Conservation (phyloP, 2,329 filamentous ascomycete genomes). For the Arachnopeziza araneosa region DNA sequence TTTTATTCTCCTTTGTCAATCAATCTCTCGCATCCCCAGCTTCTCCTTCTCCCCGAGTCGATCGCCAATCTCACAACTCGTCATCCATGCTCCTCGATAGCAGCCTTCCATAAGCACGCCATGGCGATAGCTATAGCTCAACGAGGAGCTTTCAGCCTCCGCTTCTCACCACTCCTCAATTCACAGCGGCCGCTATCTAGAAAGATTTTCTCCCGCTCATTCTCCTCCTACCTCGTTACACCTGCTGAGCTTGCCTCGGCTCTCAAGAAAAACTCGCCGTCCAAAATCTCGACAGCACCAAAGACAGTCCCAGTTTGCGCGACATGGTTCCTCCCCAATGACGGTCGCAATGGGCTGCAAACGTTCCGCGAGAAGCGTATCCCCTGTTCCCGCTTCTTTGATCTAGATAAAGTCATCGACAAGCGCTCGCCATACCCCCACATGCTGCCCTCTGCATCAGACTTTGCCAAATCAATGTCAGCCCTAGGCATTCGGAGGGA, state of each 20-base stretch:
- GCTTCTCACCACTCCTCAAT: slow-evolving; percentile 12
- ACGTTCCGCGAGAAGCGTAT: slow-evolving; percentile 80
- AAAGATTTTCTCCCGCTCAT: slow-evolving; percentile 38
- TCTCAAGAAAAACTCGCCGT: slow-evolving; percentile 74
- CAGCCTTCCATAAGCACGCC: slow-evolving; percentile 17
- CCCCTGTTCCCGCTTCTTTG: slow-evolving; percentile 89
- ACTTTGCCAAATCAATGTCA: slow-evolving; percentile 84
- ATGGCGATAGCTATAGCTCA: slow-evolving; percentile 26
- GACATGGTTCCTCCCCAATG: slow-evolving; percentile 94
- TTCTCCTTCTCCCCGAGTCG: not conserved
- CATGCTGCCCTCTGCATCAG: slow-evolving; percentile 80
- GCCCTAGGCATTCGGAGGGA: slow-evolving; percentile 80
- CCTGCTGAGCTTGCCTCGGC: slow-evolving; percentile 77
- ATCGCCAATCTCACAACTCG: not conserved
- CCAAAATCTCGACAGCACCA: slow-evolving; percentile 73
- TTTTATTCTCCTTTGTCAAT: not conserved
- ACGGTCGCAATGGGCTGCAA: slow-evolving; percentile 73
- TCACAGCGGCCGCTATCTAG: slow-evolving; percentile 26
- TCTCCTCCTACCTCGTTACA: slow-evolving; percentile 81
- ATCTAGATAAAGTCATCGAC: slow-evolving; percentile 88
- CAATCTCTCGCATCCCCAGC: not conserved
- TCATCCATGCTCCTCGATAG: slow-evolving; percentile 19
- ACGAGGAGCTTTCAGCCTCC: slow-evolving; percentile 15
- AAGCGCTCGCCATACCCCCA: slow-evolving; percentile 85
- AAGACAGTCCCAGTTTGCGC: slow-evolving; percentile 86